phyloP scores from a whole-genome alignment of 2,329 filamentous ascomycete species.

The Bipolaris oryzae region DNA sequence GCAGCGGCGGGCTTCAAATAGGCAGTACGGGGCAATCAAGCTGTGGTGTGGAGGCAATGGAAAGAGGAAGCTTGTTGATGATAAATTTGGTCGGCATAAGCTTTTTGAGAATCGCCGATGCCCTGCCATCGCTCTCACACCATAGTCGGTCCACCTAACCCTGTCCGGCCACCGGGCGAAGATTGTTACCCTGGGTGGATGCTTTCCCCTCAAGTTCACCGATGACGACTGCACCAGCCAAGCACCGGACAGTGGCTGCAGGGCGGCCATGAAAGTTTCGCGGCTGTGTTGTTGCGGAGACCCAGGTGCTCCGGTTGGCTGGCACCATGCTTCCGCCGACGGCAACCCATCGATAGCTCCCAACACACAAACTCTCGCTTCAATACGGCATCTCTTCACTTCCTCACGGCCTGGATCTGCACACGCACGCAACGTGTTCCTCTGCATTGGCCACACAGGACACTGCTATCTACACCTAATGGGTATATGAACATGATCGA shows the following conservation, averaged over 20 bases:
- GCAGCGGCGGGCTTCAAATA: conserved; percentile 22
- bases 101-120: conserved; percentile 15
- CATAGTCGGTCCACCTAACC: conserved; percentile 18
- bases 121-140: conserved; percentile 19
- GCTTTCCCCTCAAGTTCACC: conserved; percentile 9
- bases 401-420: neutral
- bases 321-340: conserved; percentile 6
- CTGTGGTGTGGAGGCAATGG: conserved; percentile 6
- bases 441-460: conserved; percentile 2
- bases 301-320: conserved; percentile 25
- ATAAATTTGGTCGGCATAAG: conserved; percentile 25
- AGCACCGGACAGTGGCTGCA: neutral
- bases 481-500: conserved; percentile 16
- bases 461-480: conserved; percentile 16
- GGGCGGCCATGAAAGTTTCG: neutral
- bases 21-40: conserved; percentile 24
- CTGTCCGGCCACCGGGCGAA: conserved; percentile 6
- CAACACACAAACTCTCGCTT: conserved; percentile 1
- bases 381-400: neutral
- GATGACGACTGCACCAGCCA: conserved; percentile 6
- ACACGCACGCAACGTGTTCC: neutral
- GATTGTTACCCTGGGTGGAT: conserved; percentile 7
- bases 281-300: conserved; percentile 15
- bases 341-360: conserved; percentile 6
- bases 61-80: conserved; percentile 11